Evolutionary conservation across 2,329 filamentous ascomycete species (phyloP).

Genomic region (Paecilomyces fulvus): DNA sequence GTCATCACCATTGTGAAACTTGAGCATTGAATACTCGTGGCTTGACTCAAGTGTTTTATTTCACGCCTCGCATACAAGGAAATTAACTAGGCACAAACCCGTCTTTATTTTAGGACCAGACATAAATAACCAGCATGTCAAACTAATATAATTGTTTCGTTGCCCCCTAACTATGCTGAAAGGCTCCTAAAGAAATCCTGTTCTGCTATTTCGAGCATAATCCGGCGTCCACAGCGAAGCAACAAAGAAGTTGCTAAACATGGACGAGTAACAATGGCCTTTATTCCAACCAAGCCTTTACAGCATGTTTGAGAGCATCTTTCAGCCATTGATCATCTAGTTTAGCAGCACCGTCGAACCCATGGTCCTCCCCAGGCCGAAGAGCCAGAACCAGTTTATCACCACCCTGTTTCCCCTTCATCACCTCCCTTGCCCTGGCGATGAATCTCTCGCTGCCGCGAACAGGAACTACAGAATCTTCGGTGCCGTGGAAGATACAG

Average conservation of each 20-base stretch:
- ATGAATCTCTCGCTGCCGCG: constrained; percentile 21
- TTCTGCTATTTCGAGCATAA: not conserved
- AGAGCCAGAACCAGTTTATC: constrained; percentile 18
- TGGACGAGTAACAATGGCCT: not conserved
- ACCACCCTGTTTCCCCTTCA: constrained; percentile 14
- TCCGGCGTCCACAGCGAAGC: not conserved
- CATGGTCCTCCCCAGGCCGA: constrained; percentile 25
- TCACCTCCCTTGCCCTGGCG: constrained; percentile 10
- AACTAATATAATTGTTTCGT: not conserved
- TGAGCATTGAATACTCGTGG: not conserved
- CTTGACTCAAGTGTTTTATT: not conserved
- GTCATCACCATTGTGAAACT: not conserved
- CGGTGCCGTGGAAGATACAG: constrained; percentile 25
- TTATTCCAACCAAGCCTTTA: constrained; percentile 19
- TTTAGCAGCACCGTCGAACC: constrained; percentile 21
- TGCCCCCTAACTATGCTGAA: not conserved
- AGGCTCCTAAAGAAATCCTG: not conserved
- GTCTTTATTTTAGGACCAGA: not conserved
- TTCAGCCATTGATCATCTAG: constrained; percentile 21
- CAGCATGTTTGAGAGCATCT: constrained; percentile 15
- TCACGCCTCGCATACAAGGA: not conserved
- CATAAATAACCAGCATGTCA: not conserved
- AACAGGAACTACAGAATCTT: constrained; percentile 24
- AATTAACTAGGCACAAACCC: not conserved
- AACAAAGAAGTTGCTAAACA: not conserved